These are phyloP conservation scores for Colletotrichum scovillei DNA, from an alignment of 2,329 filamentous ascomycete species.

Conservation along the genomic window DNA sequence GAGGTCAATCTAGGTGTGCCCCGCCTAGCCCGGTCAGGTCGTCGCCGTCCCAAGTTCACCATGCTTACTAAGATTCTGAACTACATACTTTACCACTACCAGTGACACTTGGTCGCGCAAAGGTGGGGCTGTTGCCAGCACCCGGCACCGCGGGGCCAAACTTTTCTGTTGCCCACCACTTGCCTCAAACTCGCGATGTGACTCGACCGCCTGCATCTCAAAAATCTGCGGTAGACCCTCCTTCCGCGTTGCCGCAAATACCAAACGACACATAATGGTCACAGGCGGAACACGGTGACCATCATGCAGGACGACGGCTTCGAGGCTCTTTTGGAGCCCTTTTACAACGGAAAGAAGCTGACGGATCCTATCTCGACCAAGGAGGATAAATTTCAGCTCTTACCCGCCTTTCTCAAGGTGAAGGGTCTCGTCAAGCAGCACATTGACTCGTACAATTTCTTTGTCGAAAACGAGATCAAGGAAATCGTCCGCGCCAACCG, in stretches of 20 bases:
- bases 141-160: constrained; percentile 37
- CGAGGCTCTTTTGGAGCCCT: constrained; percentile 74
- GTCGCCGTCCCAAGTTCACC: constrained; percentile 1
- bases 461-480: constrained; percentile 95
- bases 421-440: constrained; percentile 98
- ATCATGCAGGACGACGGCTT: constrained; percentile 73
- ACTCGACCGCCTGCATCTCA: constrained; percentile 25
- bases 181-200: constrained; percentile 29
- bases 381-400: constrained; percentile 94
- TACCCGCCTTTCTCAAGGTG: constrained; percentile 97
- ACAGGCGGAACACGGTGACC: constrained; percentile 31
- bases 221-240: constrained; percentile 20
- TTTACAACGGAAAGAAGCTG: constrained; percentile 76
- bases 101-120: not conserved
- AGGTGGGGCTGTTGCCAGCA: constrained; percentile 24
- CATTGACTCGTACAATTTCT: constrained; percentile 99
- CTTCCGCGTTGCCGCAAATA: not conserved
- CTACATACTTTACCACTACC: not conserved
- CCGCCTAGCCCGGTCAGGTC: not conserved
- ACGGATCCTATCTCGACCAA: constrained; percentile 73
- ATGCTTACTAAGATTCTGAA: not conserved
- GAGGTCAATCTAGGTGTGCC: constrained; percentile 1
- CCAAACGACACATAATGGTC: constrained; percentile 33
- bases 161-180: constrained; percentile 36
- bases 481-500: constrained; percentile 95